Percentiles rank a stretch among this genome's conserved stretches.
These are phyloP conservation scores for Cladorrhinum samala DNA, from an alignment of 495 filamentous ascomycete species.

Conservation along the genomic window DNA sequence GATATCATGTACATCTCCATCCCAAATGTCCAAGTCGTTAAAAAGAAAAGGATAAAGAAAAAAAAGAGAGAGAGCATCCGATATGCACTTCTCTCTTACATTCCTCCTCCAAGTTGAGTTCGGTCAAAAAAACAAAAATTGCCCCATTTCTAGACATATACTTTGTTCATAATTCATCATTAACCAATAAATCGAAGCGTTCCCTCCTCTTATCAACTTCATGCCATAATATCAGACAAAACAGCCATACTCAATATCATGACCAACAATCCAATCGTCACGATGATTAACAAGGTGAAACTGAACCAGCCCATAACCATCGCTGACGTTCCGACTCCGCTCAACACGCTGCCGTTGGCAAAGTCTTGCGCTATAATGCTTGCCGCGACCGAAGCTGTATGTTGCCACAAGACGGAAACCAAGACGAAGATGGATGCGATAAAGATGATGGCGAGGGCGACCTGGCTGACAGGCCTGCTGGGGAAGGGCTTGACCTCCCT, in stretches of 20 bases:
- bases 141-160: too few species aligned
- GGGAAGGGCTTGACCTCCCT: constrained; percentile 76
- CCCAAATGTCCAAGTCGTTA: neutral
- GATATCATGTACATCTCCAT: neutral
- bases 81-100: neutral
- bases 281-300: constrained; percentile 83
- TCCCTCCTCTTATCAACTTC: too few species aligned
- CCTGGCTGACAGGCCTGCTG: constrained; percentile 63
- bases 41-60: neutral
- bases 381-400: constrained; percentile 91
- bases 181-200: too few species aligned
- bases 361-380: constrained; percentile 89
- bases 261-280: constrained; percentile 87
- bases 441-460: constrained; percentile 73
- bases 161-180: too few species aligned
- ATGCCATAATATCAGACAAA: constrained; percentile 45
- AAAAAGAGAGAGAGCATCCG: neutral
- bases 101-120: neutral
- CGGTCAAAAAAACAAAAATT: too few species aligned
- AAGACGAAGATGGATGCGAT: constrained; percentile 73
- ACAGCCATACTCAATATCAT: constrained; percentile 90
- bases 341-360: constrained; percentile 86
- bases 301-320: constrained; percentile 98
- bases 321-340: constrained; percentile 81
- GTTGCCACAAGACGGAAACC: constrained; percentile 70